phyloP scores from a whole-genome alignment of 768 basidiomycete genomes.

The Rhodotorula paludigena region DNA sequence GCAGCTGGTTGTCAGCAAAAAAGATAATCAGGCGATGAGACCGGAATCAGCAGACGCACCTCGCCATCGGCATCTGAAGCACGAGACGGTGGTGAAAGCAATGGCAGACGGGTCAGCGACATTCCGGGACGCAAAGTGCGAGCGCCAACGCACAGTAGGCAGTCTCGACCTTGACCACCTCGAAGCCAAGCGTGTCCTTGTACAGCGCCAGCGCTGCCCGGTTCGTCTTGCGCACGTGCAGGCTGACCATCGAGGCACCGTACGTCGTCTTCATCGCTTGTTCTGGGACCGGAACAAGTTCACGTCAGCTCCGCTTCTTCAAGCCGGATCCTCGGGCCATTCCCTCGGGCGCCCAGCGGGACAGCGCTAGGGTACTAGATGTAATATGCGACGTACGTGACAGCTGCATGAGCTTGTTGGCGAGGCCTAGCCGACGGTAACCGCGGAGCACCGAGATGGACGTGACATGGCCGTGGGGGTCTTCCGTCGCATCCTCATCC shows the following conservation, averaged over 20 bases:
- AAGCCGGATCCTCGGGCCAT: too few relatives aligned
- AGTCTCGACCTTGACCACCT: constrained; percentile 76
- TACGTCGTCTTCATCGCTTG: constrained; percentile 88
- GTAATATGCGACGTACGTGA: constrained; percentile 63
- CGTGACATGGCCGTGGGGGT: constrained; percentile 82
- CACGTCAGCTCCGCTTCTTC: too few relatives aligned
- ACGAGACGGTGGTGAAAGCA: too few relatives aligned
- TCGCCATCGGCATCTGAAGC: constrained; percentile 30
- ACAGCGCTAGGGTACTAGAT: too few relatives aligned
- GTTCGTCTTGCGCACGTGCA: constrained; percentile 94
- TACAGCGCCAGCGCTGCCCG: constrained; percentile 84
- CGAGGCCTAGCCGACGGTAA: constrained; percentile 83
- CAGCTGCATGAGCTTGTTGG: constrained; percentile 87
- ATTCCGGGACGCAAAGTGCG: not conserved
- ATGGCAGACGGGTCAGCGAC: constrained; percentile 64
- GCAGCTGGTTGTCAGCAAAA: not conserved
- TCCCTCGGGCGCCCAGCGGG: too few relatives aligned
- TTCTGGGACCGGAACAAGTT: too few relatives aligned
- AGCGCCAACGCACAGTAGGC: constrained; percentile 68
- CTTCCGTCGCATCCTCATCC: constrained; percentile 59
- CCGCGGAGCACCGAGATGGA: constrained; percentile 90
- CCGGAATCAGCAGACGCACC: not conserved
- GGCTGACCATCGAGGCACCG: constrained; percentile 71
- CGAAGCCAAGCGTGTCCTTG: constrained; percentile 81
- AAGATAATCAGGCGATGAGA: not conserved